Evolutionary conservation across 2,329 filamentous ascomycete genomes (phyloP), one percentile per base, ranked within the genome.

Genomic region (Volutella citrinella): DNA sequence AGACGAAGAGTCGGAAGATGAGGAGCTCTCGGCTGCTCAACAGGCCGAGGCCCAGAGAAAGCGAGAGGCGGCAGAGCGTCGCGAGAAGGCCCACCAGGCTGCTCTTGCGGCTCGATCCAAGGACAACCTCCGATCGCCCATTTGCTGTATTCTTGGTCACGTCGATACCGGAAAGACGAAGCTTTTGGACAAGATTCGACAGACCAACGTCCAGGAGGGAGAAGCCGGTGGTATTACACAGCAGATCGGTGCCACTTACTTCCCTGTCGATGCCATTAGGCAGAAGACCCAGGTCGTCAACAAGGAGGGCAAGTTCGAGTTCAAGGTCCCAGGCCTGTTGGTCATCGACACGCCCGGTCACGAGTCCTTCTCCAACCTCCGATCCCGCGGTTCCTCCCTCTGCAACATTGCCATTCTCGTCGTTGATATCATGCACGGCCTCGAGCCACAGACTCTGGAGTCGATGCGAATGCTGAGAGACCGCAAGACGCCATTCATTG

Each of bases 81-180:
- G 91, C 55, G 86, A 89, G 66, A 87, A 87, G 66, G 85, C 89
- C 38, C 87, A 95, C 60, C 87, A 96, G 64, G 91, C 89, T 43
- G 93, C 93, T 13, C 65, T 96, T 58, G 90, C 88, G 27, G 90
- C 91, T 30, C 80, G 89, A 42, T 97, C 91, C 15, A 89, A 87
- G 65, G 90, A 98, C 61, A 84, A 98, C 65, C 78, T 98, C 36
- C 88, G 93, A 38, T 97, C 93, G 24, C 93, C 93, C 33, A 98
- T 98, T 66, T 97, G 93, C 76, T 97, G 91, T 84, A 98, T 98
- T 77, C 80, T 98, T 46, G 93, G 93, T 56, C 93, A 98, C 79
- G 93, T 98, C 78, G 93, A 98, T 82, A 98, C 94, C 27, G 93
- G 93, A 63, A 98, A 98, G 73, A 98, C 93, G n/a, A 98, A 97